A percentile compares a stretch with the other conserved stretches of the same genome.
Evolutionary conservation across 257 asterid species (phyloP).

Genomic region (Ajuga chamaepitys): DNA sequence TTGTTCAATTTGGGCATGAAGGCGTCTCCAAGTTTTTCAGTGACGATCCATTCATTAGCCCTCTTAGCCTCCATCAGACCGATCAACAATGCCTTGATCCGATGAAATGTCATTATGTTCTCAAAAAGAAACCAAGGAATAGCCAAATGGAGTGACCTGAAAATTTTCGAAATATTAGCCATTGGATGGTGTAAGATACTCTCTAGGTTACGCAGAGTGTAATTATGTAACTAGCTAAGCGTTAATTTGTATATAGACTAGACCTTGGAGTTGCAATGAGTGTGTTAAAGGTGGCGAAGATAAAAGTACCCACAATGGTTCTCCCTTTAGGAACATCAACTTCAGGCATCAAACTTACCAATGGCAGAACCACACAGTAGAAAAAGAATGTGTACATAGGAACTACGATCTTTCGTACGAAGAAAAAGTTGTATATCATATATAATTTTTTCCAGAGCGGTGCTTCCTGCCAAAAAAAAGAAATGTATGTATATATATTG

Average conservation of each 20-base stretch:
- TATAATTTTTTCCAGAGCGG: constrained; percentile 50
- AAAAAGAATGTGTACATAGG: constrained; percentile 56
- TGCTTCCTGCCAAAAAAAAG: constrained; percentile 53
- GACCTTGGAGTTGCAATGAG: constrained; percentile 69
- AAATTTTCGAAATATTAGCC: not conserved
- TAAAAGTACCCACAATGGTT: constrained; percentile 40
- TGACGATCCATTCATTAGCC: constrained; percentile 76
- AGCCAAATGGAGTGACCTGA: constrained; percentile 57
- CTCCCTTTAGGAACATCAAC: constrained; percentile 69
- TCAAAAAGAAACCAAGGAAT: constrained; percentile 76
- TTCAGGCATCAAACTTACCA: constrained; percentile 56
- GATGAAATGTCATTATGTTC: constrained; percentile 69
- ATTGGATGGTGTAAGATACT: not conserved
- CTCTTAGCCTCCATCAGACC: constrained; percentile 55
- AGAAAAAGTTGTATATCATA: constrained; percentile 72
- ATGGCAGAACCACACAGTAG: constrained; percentile 64
- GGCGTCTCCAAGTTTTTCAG: constrained; percentile 68
- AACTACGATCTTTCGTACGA: constrained; percentile 57
- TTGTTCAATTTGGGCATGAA: constrained; percentile 30
- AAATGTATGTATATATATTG: not conserved
- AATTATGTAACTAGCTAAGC: not conserved
- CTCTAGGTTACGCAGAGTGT: not conserved
- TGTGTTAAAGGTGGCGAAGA: constrained; percentile 50
- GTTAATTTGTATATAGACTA: not conserved
- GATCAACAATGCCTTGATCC: constrained; percentile 55